Conservation (phyloP, 1,284 basidiomycete species). For the Pyrrhoderma lamaoense region DNA sequence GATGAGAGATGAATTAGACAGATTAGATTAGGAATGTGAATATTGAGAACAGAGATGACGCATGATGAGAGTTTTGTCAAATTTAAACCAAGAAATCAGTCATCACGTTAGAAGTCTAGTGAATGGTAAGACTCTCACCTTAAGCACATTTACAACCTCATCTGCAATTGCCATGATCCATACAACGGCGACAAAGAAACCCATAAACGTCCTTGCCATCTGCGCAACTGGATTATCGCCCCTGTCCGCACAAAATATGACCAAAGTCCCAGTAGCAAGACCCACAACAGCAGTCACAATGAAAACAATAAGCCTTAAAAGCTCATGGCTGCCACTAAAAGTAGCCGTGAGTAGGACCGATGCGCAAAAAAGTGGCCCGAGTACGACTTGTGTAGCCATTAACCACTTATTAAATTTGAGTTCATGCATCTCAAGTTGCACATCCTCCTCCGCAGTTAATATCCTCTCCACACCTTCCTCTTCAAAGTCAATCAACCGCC, state of each 20-base stretch:
- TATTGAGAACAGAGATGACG: not conserved
- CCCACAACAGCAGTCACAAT: constrained; percentile 52
- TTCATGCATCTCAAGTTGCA: constrained; percentile 28
- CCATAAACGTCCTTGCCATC: constrained; percentile 78
- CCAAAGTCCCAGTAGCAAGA: constrained; percentile 43
- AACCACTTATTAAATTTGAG: constrained; percentile 75
- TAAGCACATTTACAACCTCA: constrained; percentile 83
- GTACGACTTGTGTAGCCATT: constrained; percentile 69
- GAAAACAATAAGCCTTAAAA: constrained; percentile 54
- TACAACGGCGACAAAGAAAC: constrained; percentile 82
- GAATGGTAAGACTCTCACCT: constrained; percentile 40
- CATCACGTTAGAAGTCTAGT: not conserved
- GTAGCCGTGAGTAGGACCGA: constrained; percentile 62
- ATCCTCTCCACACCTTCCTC: constrained; percentile 60
- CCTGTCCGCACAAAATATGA: constrained; percentile 54
- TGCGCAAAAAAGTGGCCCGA: constrained; percentile 75
- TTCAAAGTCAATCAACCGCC: constrained; percentile 55
- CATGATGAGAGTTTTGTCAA: not conserved
- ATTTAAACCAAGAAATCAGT: no score
- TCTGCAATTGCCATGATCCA: constrained; percentile 97
- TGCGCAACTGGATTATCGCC: constrained; percentile 54
- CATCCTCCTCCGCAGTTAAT: constrained; percentile 58
- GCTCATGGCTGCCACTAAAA: constrained; percentile 33
- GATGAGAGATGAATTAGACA: constrained; percentile 11
- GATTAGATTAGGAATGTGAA: not conserved